phyloP scores from a whole-genome alignment of 805 yeast genomes.

The Wickerhamiella galacta region DNA sequence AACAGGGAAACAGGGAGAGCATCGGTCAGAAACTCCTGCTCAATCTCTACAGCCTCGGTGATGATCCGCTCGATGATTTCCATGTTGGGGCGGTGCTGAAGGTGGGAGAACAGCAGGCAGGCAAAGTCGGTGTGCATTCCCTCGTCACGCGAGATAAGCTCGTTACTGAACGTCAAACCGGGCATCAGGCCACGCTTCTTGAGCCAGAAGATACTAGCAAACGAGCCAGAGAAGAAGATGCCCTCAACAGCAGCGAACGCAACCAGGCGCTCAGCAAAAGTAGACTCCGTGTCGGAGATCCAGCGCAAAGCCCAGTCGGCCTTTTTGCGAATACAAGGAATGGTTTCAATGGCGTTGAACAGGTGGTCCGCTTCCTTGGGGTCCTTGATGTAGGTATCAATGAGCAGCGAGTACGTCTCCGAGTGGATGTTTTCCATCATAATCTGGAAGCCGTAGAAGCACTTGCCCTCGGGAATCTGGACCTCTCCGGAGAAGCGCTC shows the following conservation, averaged over 20 bases:
- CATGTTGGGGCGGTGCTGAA: constrained; percentile 72
- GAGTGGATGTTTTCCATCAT: constrained; percentile 99
- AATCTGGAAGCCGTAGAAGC: constrained; percentile 98
- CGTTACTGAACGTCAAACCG: constrained; percentile 94
- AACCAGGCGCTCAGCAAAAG: constrained; percentile 88
- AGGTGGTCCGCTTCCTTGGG: constrained; percentile 80
- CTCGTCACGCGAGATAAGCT: constrained; percentile 94
- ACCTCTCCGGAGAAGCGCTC: constrained; percentile 97
- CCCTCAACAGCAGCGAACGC: constrained; percentile 99
- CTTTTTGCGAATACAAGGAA: constrained; percentile 90
- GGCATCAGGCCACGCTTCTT: constrained; percentile 99
- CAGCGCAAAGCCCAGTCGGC: constrained; percentile 99
- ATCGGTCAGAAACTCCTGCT: constrained; percentile 85
- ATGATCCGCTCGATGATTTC: constrained; percentile 69
- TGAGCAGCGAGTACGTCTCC: constrained; percentile 87
- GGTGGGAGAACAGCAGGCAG: constrained; percentile 82
- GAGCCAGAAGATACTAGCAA: constrained; percentile 96
- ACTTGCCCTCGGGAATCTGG: constrained; percentile 92
- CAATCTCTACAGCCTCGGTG: constrained; percentile 89
- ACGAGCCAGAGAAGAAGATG: constrained; percentile 94
- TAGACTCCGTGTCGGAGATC: constrained; percentile 76
- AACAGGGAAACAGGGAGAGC: constrained; percentile 85
- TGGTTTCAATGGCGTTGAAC: constrained; percentile 90
- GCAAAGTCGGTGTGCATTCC: constrained; percentile 98
- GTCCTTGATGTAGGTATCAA: constrained; percentile 91